These are phyloP conservation scores for Pouteria glomerata DNA, from an alignment of 148 eudicot species.

Conservation along the genomic window DNA sequence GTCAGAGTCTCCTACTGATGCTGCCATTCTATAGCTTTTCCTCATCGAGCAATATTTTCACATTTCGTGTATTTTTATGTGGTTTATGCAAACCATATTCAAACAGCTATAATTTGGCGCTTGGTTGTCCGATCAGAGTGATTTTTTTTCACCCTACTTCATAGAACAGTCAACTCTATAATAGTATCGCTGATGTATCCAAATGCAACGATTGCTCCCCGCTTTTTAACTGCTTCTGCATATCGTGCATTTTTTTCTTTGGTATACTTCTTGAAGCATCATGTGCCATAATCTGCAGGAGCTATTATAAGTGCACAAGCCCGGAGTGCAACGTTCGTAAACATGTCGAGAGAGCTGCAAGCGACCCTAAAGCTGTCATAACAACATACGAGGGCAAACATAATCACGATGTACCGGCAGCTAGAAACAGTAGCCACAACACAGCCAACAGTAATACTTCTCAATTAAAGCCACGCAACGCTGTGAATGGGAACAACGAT, in stretches of 20 bases:
- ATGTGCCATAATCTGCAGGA: slow-evolving; percentile 41
- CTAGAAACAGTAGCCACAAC: slow-evolving; percentile 74
- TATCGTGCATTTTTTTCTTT: not conserved
- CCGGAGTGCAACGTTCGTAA: slow-evolving; percentile 83
- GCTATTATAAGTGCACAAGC: slow-evolving; percentile 83
- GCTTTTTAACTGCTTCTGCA: not conserved
- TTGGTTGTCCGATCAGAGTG: too few species aligned
- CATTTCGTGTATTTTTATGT: too few species aligned
- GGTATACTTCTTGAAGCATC: not conserved
- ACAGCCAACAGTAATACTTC: slow-evolving; percentile 32
- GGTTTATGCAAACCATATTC: too few species aligned
- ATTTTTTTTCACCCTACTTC: too few species aligned
- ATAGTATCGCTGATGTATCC: too few species aligned
- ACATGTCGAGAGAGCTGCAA: slow-evolving; percentile 81
- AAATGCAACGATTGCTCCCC: not conserved
- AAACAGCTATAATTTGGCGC: too few species aligned
- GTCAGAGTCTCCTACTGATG: not conserved
- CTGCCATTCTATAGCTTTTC: slow-evolving; percentile 2
- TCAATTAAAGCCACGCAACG: slow-evolving; percentile 39
- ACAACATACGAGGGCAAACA: slow-evolving; percentile 93
- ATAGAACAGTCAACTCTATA: too few species aligned
- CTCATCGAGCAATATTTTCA: too few species aligned
- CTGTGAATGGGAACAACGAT: slow-evolving; percentile 26
- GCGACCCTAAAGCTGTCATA: slow-evolving; percentile 76
- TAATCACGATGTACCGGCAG: slow-evolving; percentile 75